Percentiles rank a stretch among this genome's conserved stretches.
Conservation (phyloP, 108 stramenopile species). For the Skeletonema tropicum region DNA sequence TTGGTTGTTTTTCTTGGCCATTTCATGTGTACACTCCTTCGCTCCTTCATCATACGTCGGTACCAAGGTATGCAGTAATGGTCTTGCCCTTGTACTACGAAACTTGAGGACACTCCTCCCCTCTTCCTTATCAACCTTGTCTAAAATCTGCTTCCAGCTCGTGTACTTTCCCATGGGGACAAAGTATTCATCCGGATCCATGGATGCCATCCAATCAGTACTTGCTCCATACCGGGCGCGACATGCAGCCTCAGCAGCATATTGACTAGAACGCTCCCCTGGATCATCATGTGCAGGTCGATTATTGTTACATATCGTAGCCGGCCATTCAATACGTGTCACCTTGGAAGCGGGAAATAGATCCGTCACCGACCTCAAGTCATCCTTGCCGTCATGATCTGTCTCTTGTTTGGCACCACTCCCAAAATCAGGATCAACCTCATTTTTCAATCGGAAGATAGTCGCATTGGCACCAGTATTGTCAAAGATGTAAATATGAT, state of each 20-base stretch:
- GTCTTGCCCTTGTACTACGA: constrained; percentile 66
- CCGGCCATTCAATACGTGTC: constrained; percentile 58
- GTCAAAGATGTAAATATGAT: constrained; percentile 49
- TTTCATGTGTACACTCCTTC: constrained; percentile 47
- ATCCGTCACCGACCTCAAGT: constrained; percentile 50
- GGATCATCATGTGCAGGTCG: constrained; percentile 54
- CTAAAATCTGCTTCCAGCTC: constrained; percentile 60
- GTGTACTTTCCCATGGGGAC: constrained; percentile 52
- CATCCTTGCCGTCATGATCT: constrained; percentile 21
- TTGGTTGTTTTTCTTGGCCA: constrained; percentile 45
- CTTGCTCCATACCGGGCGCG: constrained; percentile 48
- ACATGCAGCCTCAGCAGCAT: constrained; percentile 58
- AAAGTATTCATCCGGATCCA: constrained; percentile 63
- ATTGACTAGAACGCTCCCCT: constrained; percentile 52
- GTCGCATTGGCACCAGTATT: constrained; percentile 58
- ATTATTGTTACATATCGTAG: constrained; percentile 59
- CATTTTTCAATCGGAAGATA: constrained; percentile 52
- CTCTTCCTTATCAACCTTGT: constrained; percentile 48
- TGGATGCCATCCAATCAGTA: constrained; percentile 54
- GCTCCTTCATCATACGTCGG: constrained; percentile 51
- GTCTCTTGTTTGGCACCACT: neutral
- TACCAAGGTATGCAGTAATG: constrained; percentile 53
- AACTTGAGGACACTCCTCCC: constrained; percentile 59
- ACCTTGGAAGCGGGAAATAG: constrained; percentile 64
- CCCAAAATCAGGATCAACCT: constrained; percentile 35